Evolutionary conservation across 768 basidiomycete species (phyloP).

Genomic region (Naganishia kalamii): DNA sequence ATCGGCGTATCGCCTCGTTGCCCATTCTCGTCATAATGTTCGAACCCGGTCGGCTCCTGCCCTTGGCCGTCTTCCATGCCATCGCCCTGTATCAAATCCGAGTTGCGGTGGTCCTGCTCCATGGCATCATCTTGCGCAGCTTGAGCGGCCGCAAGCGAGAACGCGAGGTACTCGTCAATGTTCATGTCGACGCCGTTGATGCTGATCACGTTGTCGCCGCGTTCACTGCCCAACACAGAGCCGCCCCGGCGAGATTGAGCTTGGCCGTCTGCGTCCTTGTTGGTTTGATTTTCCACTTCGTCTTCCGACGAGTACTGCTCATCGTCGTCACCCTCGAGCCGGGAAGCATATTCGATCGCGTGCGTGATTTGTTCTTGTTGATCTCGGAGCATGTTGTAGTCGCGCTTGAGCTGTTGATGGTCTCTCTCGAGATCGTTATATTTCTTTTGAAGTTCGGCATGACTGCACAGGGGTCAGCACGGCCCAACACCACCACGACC

Average conservation of each 20-base stretch:
- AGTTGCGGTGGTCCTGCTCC: not conserved
- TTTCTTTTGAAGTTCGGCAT: not conserved
- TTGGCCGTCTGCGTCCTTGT: not conserved
- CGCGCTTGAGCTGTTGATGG: not conserved
- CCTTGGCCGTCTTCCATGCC: not conserved
- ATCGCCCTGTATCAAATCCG: not conserved
- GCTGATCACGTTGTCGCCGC: slow-evolving; percentile 12
- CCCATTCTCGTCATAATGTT: not conserved
- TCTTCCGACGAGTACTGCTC: not conserved
- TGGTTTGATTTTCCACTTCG: not conserved
- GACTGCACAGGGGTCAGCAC: no score
- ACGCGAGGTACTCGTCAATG: slow-evolving; percentile 16
- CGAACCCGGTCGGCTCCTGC: not conserved
- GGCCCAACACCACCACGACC: no score
- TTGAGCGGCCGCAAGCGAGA: slow-evolving; percentile 4
- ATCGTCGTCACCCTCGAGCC: not conserved
- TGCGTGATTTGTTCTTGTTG: slow-evolving; percentile 5
- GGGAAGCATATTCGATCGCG: slow-evolving; percentile 4
- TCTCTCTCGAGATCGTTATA: slow-evolving; percentile 2
- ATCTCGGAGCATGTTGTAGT: slow-evolving; percentile 4
- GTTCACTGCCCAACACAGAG: not conserved
- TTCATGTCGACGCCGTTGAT: slow-evolving; percentile 16
- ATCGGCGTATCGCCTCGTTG: not conserved
- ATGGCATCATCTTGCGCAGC: slow-evolving; percentile 8
- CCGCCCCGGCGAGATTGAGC: not conserved